Conservation (phyloP, 805 yeast genomes). For the Saccharomycopsis malanga region DNA sequence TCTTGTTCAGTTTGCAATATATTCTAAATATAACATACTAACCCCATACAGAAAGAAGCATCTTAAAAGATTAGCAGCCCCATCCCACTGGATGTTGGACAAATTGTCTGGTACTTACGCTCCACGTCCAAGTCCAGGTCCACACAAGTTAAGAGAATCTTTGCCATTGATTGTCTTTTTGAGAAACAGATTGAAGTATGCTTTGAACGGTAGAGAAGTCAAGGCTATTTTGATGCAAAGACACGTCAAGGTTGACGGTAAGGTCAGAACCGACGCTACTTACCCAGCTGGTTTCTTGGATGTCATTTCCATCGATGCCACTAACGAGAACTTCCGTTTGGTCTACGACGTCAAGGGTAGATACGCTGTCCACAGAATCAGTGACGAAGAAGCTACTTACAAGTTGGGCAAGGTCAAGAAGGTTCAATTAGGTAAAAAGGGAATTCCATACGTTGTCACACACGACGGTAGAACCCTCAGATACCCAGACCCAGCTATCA, state of each 20-base stretch:
- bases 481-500: slow-evolving; percentile 97
- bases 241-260: slow-evolving; percentile 97
- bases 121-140: slow-evolving; percentile 99
- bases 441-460: slow-evolving; percentile 96
- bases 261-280: slow-evolving; percentile 98
- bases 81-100: slow-evolving; percentile 99
- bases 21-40: slow-evolving; percentile 7
- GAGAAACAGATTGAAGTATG: slow-evolving; percentile 98
- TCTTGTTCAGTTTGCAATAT: no score
- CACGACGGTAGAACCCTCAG: slow-evolving; percentile 99
- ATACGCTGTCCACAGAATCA: slow-evolving; percentile 98
- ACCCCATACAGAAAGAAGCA: slow-evolving; percentile 77
- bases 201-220: slow-evolving; percentile 98
- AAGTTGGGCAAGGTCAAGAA: slow-evolving; percentile 97
- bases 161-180: slow-evolving; percentile 94
- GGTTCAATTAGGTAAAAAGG: slow-evolving; percentile 97
- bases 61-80: slow-evolving; percentile 99
- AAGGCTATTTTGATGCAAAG: slow-evolving; percentile 98
- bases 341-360: slow-evolving; percentile 98
- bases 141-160: slow-evolving; percentile 98
- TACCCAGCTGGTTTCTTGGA: slow-evolving; percentile 99
- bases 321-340: slow-evolving; percentile 99
- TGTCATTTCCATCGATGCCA: slow-evolving; percentile 93
- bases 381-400: slow-evolving; percentile 97
- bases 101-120: slow-evolving; percentile 99